Evolutionary conservation across 1,139 yeast genomes (phyloP), one percentile per base, ranked within the genome.

Genomic region (Taphrina pruni): DNA sequence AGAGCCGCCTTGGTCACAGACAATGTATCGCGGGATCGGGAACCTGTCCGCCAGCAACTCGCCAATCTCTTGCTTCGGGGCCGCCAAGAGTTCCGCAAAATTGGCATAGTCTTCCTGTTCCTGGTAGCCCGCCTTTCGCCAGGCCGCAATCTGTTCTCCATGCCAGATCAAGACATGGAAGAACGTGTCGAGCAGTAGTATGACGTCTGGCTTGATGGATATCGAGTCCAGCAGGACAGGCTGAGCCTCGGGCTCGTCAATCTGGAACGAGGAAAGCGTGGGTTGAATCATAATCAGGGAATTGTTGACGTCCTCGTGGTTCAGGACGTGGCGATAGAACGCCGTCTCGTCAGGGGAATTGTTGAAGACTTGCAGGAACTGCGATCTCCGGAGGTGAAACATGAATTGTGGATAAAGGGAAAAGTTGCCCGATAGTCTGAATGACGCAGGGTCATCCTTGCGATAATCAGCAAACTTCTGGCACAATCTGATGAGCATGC

Each of bases 311-410:
- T 94, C 97, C 78, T 94, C 97, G 73, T 93, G 87, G 76, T 91
- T 85, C 77, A 94, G 85, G 51, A 92, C 90, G 79, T 94, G 98
- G 78, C 97, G 88, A 81, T 93, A 93, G 79, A 92, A 94, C 50
- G 98, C 97, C 67, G 99, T 93, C 83, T 94, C 99, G 82, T 94
- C 99, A 0, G 99, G 99, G 21, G 98, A 93, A 80, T 94, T 93
- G 81, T 94, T 94, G 83, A 94, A 94, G 69, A 93, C 97, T 79
- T 93, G 97, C 78, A 94, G 83, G 80, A 94, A 94, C 81, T 93
- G 98, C 1, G 97, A 91, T 80, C 99, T 88, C 82, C 99, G 89
- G 81, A 94, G 85, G 79, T 94, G 96, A 80, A 90, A 94, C 82
- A 94, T 90, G 77, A 94, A 94, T 80, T 94, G 98, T 60, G 99